Conservation (phyloP, 352 stramenopile species). For the Globisporangium abappressorium region DNA sequence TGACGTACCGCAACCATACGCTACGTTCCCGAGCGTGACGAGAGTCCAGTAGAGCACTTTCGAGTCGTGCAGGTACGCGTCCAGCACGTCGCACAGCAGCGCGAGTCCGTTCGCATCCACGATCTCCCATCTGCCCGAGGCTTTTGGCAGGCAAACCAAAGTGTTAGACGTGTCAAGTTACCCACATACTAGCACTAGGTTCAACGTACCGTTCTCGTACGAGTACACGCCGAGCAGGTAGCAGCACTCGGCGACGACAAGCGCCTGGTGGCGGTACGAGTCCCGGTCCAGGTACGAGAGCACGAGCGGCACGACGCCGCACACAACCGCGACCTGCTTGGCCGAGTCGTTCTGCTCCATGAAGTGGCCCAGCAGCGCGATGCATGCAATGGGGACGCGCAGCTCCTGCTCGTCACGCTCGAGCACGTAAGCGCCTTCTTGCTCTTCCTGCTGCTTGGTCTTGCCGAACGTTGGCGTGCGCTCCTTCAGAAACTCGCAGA, state of each 20-base stretch:
- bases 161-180: neutral
- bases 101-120: slow-evolving; percentile 31
- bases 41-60: slow-evolving; percentile 58
- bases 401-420: slow-evolving; percentile 18
- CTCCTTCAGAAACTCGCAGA: slow-evolving; percentile 26
- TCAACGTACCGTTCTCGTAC: slow-evolving; percentile 48
- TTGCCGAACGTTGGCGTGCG: slow-evolving; percentile 16
- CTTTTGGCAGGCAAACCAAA: slow-evolving; percentile 10
- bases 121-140: slow-evolving; percentile 37
- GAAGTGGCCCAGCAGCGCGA: slow-evolving; percentile 23
- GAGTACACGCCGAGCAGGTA: slow-evolving; percentile 56
- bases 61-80: slow-evolving; percentile 30
- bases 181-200: neutral
- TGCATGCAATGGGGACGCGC: slow-evolving; percentile 12
- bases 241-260: slow-evolving; percentile 44
- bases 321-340: slow-evolving; percentile 34
- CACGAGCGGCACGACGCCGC: slow-evolving; percentile 25
- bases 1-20: slow-evolving; percentile 28
- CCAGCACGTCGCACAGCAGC: slow-evolving; percentile 38
- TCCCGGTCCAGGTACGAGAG: slow-evolving; percentile 32
- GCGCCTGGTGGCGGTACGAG: slow-evolving; percentile 23
- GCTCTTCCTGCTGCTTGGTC: slow-evolving; percentile 11
- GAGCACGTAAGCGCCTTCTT: neutral
- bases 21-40: slow-evolving; percentile 50
- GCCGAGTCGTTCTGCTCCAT: slow-evolving; percentile 31